Conservation (phyloP, 306 rosid genomes). For the Ammopiptanthus mongolicus region DNA sequence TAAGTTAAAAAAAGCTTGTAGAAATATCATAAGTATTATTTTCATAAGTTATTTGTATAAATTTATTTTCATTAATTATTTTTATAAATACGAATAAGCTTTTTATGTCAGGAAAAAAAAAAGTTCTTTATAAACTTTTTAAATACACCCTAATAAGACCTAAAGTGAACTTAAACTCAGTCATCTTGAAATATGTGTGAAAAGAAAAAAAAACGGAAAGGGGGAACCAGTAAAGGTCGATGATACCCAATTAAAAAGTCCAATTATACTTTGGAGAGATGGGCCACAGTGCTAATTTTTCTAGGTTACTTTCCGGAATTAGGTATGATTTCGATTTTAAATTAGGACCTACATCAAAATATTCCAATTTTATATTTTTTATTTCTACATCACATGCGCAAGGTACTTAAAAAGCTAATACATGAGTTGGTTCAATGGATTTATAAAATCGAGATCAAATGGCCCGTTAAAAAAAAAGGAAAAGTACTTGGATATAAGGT, state of each 20-base stretch:
- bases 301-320: background rate
- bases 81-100: no score
- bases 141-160: no score
- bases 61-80: no score
- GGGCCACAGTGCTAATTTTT: constrained; percentile 2
- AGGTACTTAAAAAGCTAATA: background rate
- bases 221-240: background rate
- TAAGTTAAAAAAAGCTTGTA: no score
- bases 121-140: no score
- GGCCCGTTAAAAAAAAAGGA: background rate
- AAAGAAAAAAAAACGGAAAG: background rate
- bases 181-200: background rate
- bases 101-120: no score
- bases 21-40: no score
- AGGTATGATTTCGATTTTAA: background rate
- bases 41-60: no score
- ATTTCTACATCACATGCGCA: background rate
- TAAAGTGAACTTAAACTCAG: background rate
- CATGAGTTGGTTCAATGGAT: background rate
- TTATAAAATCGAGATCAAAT: background rate
- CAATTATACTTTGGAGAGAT: background rate
- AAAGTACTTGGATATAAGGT: background rate
- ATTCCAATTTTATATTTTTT: background rate
- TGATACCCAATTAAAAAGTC: background rate
- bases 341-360: background rate